phyloP scores from a whole-genome alignment of 2,329 filamentous ascomycete genomes.

The Chrysosporium queenslandicum region DNA sequence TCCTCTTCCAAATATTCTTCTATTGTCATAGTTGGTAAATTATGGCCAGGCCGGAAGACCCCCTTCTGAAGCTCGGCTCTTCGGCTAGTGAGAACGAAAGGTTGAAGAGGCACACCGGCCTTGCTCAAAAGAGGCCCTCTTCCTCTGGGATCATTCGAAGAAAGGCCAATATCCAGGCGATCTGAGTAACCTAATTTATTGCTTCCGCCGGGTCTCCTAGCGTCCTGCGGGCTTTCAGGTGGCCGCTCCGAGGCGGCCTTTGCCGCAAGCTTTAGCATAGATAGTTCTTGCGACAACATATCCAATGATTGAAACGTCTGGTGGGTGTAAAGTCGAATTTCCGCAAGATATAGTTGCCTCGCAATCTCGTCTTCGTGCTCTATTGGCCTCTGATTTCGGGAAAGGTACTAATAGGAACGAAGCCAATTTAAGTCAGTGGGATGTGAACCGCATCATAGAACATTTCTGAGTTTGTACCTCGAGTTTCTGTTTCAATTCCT shows the following conservation, averaged over 20 bases:
- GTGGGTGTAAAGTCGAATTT: constrained; percentile 63
- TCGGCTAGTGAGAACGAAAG: constrained; percentile 74
- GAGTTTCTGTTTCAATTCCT: constrained; percentile 72
- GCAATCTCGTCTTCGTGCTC: constrained; percentile 77
- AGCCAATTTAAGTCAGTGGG: constrained; percentile 23
- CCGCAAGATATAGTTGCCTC: constrained; percentile 66
- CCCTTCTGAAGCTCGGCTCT: constrained; percentile 65
- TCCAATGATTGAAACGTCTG: constrained; percentile 81
- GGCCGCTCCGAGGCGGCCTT: constrained; percentile 35
- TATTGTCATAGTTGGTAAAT: constrained; percentile 91
- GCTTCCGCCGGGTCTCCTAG: constrained; percentile 39
- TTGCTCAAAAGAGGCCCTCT: constrained; percentile 64
- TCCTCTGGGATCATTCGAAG: constrained; percentile 35
- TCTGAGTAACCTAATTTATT: constrained; percentile 54
- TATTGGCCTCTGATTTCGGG: constrained; percentile 48
- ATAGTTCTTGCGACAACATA: constrained; percentile 69
- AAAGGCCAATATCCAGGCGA: constrained; percentile 58
- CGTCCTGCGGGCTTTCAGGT: constrained; percentile 26
- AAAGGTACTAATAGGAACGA: constrained; percentile 43
- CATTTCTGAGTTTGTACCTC: constrained; percentile 43
- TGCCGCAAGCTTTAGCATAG: constrained; percentile 66
- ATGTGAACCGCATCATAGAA: neutral
- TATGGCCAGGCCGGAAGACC: constrained; percentile 86
- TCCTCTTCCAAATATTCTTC: constrained; percentile 97
- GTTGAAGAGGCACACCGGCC: constrained; percentile 75